Base-by-base conservation (phyloP, 1,139 yeast genomes). In the Protomyces arabidopsidicola region DNA sequence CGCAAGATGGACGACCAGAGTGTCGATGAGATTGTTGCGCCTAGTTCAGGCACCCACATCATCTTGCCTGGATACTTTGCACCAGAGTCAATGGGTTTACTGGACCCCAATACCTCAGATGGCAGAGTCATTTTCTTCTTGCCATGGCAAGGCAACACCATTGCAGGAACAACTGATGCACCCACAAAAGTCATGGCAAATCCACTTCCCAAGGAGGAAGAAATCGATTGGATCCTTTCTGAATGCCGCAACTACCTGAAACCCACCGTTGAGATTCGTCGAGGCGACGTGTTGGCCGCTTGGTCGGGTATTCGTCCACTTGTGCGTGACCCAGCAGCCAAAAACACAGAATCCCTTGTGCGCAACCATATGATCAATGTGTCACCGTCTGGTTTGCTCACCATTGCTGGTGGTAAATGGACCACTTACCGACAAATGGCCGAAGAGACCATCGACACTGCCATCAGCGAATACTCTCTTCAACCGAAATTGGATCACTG, bases 351-450 rank as follows among this genome's bases (percentile, higher is more conserved):
- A 76, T 93, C 90, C 64, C 81, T 91, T 68, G 98, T 91, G 62
- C 86, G 98, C 78, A 88, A 90, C 70, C 98, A 91, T 76, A 80
- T 91, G 73, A 82, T 91, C 67, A 82, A 87, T 71, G 81, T 84
- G 54, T 83, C 95, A 24, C 83, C 81, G 66, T 80, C 87, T 60
- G 95, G 93, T 27, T 81, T 91, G 70, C 81, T 91, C 60, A 91
- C 98, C 58, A 88, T 91, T 71, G 87, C 96, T 35, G 98, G 98
- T 72, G 98, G 98, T 76, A 91, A 91, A 78, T 91, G 98, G 98
- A 91, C 98, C 65, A 91, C 98, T 51, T 91, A 90, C 79, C 84
- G 98, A 78, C 96, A 90, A 78, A 91, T 91, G 98, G 97, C 98
- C 45, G 86, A 90, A 78, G 97, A 91, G 78, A 89, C 97, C 57